Evolutionary conservation across 2,329 filamentous ascomycete species (phyloP).

Genomic region (Nemania sp.): DNA sequence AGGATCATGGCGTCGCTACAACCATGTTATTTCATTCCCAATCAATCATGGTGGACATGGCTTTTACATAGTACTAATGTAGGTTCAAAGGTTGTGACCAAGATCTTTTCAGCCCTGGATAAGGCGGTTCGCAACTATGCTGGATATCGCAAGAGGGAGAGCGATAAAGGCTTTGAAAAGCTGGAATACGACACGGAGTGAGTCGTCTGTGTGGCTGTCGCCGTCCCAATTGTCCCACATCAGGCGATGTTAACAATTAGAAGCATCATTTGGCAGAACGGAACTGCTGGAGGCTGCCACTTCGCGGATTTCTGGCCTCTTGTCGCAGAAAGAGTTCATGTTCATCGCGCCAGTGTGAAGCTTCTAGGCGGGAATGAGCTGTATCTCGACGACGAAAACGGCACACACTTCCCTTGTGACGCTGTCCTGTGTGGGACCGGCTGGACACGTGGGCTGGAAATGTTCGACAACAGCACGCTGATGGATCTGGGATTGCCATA

Average conservation of each 20-base stretch:
- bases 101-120: slow-evolving; percentile 29
- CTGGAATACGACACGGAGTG: slow-evolving; percentile 32
- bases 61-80: slow-evolving; percentile 26
- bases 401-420: slow-evolving; percentile 30
- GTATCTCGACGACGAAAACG: slow-evolving; percentile 24
- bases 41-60: slow-evolving; percentile 29
- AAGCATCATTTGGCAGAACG: slow-evolving; percentile 36
- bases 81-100: slow-evolving; percentile 27
- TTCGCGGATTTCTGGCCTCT: slow-evolving; percentile 35
- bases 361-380: slow-evolving; percentile 23
- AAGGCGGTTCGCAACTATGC: slow-evolving; percentile 30
- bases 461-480: slow-evolving; percentile 29
- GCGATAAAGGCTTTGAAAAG: slow-evolving; percentile 32
- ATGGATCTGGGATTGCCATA: slow-evolving; percentile 33
- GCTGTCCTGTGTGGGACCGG: slow-evolving; percentile 35
- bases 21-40: slow-evolving; percentile 27
- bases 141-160: slow-evolving; percentile 29
- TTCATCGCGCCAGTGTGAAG: slow-evolving; percentile 28
- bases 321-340: slow-evolving; percentile 31
- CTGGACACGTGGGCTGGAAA: slow-evolving; percentile 30
- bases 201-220: slow-evolving; percentile 12
- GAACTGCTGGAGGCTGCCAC: slow-evolving; percentile 34
- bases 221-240: not conserved
- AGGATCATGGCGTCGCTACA: slow-evolving; percentile 32
- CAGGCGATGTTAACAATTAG: slow-evolving; percentile 6